Percentiles rank a stretch among this genome's conserved stretches.
phyloP scores from a whole-genome alignment of 768 basidiomycete genomes.

The Lepiota venenata region DNA sequence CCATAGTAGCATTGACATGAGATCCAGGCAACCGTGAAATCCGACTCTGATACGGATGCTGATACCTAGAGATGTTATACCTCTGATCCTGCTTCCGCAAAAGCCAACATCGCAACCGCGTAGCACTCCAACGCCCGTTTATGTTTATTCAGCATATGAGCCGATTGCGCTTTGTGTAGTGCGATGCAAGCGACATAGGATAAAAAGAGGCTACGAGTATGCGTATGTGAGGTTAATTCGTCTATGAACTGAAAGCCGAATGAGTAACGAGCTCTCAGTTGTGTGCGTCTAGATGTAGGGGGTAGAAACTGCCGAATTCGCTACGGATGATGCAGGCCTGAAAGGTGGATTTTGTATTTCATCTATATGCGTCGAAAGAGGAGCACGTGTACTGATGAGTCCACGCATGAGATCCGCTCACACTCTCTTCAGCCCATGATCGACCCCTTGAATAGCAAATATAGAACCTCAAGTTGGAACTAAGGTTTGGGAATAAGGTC shows the following conservation, averaged over 20 bases:
- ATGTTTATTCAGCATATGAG: conserved; percentile 57
- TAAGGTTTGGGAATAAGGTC: conserved; percentile 22
- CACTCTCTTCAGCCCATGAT: conserved; percentile 50
- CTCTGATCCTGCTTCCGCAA: conserved; percentile 19
- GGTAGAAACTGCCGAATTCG: conserved; percentile 62
- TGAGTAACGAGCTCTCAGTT: too few species aligned
- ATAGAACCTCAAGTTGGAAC: conserved; percentile 55
- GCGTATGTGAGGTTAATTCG: conserved; percentile 56
- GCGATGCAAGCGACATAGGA: conserved; percentile 60
- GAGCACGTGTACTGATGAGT: conserved; percentile 51
- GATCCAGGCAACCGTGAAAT: neutral
- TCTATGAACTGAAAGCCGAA: conserved; percentile 19
- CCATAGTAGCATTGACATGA: too few species aligned
- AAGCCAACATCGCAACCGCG: conserved; percentile 53
- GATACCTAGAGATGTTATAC: too few species aligned
- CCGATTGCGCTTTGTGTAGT: conserved; percentile 69
- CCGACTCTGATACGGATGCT: conserved; percentile 12
- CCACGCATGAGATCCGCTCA: conserved; percentile 74
- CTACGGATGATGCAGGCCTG: conserved; percentile 67
- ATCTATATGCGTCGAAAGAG: neutral
- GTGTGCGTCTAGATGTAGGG: conserved; percentile 44
- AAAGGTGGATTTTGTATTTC: neutral
- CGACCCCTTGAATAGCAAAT: conserved; percentile 45
- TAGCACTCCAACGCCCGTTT: conserved; percentile 61
- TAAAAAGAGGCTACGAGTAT: conserved; percentile 52